Base-by-base conservation (phyloP, 192 early-diverging fungal genomes). In the Backusella tuberculispora region DNA sequence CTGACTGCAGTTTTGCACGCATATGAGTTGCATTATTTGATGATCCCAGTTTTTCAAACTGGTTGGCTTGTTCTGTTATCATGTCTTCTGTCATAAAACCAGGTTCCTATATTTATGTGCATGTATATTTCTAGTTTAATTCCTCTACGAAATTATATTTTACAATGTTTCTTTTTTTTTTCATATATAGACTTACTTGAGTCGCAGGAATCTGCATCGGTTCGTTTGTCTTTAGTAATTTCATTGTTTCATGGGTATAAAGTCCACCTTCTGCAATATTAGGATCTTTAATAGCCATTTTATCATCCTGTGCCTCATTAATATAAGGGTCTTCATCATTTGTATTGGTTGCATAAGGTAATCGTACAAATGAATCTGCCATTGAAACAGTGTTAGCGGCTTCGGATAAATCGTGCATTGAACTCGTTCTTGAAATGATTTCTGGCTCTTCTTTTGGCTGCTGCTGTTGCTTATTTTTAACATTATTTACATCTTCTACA, bases 81-180 rank as follows among this genome's bases (percentile, higher is more conserved):
- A 95, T 93, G 81, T 98, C 96, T 72, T 96, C 94, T 2, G 96
- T 96, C 87, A 97, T 86, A 21, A 90, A 88, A 5, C 93, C 92
- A 0, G 89, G 83, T 56, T 94, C 86, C 44, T 60, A 13, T 60
- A 24, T 24, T 13, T 9, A 60, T 24, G 9, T 26, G 9, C 26
- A 24, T 9, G 24, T 12, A 34, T 34, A 34, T 34, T 34, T 60
- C 12, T 3, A 60, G 1, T 24, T 60, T 60, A 60, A 24, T 26
- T 60, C 21, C 24, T 60, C 21, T 40, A 60, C 78, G 10, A 42
- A 15, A 19, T 40, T 46, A 44, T 47, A 38, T 78, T 63, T n/a
- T 9, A 53, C 19, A 26, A 4, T 60, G 24, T 26, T 9, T 50
- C 17, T n/a, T 9, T 53, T 53, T 48, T 17, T 48, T 50, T 21